These are phyloP conservation scores for Blastocladiella britannica DNA, from an alignment of 192 early-diverging fungal genomes.

Conservation along the genomic window DNA sequence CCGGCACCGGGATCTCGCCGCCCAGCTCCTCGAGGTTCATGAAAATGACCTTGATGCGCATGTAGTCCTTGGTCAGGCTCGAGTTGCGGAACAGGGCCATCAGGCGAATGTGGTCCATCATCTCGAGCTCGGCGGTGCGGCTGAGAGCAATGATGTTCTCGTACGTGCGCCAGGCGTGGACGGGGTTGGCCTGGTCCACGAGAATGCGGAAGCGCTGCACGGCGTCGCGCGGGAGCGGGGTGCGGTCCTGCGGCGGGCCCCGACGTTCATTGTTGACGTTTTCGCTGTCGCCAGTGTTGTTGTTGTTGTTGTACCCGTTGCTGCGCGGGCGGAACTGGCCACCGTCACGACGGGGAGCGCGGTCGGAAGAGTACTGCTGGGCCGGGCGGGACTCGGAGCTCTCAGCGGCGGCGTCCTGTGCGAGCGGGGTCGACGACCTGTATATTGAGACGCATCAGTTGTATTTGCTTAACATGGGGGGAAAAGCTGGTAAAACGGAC, in stretches of 20 bases:
- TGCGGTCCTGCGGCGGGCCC: background rate
- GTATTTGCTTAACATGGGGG: too few relatives aligned
- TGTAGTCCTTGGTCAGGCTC: background rate
- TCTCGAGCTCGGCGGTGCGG: background rate
- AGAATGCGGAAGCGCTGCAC: background rate
- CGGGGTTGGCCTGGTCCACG: background rate
- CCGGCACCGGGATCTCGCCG: background rate
- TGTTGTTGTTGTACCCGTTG: background rate
- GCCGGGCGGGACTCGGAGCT: background rate
- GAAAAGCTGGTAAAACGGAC: too few relatives aligned
- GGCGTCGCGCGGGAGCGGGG: background rate
- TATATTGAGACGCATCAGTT: too few relatives aligned
- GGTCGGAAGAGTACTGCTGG: background rate
- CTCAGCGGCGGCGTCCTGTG: too few relatives aligned
- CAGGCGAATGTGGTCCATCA: background rate
- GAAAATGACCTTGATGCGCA: background rate
- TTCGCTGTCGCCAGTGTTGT: background rate
- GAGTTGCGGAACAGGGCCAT: background rate
- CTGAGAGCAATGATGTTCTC: background rate
- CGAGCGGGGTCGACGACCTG: too few relatives aligned
- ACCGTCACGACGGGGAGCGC: too few relatives aligned
- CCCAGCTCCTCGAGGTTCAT: background rate
- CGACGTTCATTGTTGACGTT: background rate
- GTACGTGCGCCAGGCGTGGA: background rate
- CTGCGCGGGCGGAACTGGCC: background rate